Base-by-base conservation (phyloP, 2,329 filamentous ascomycete species). In the Arthrinium puccinioides region DNA sequence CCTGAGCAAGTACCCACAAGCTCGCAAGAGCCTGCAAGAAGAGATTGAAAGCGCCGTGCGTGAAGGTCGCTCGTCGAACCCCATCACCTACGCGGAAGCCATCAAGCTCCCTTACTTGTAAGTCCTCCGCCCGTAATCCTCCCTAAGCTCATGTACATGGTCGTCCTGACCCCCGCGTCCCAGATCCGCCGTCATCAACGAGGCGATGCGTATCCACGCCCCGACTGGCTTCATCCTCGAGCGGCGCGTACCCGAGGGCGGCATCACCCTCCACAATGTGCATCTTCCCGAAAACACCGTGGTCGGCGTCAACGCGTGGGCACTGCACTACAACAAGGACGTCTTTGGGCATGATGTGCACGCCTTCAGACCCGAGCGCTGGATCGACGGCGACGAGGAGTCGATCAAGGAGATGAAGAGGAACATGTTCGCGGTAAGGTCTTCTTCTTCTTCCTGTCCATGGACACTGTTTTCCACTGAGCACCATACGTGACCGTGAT, bases 171-270 rank as follows among this genome's bases (percentile, higher is more conserved):
- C 13, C 9, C 7, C 7, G 7, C 9, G 14, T 29, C 15, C 14
- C 15, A 32, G 30, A 21, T 20, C 75, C 41, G 71, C 70, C 1
- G 63, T 68, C 4, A 65, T 76, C 26, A 72, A 73, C 36, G 72
- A 76, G 47, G 65, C 67, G 0, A 50, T 76, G 14, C 63, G 74
- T 11, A 53, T 76, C 15, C 66, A 72, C 34, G 61, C 71, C 1
- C 64, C 69, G 0, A 62, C 63, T 0, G 70, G 67, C 4, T 51
- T 74, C 9, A 64, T 69, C 4, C 51, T 75, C n/a, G 66, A 67
- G 48, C 61, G 72, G 5, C 56, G 63, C 1, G 69, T 74, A 0
- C 68, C 70, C 0, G 39, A 57, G 3, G 62, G 57, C 0, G 72
- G 72, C 0, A 55, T 57, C 0, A 57, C 60, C 6, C 56, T 76